Evolutionary conservation across 768 basidiomycete species (phyloP).

Genomic region (Tremella yokohamensis): DNA sequence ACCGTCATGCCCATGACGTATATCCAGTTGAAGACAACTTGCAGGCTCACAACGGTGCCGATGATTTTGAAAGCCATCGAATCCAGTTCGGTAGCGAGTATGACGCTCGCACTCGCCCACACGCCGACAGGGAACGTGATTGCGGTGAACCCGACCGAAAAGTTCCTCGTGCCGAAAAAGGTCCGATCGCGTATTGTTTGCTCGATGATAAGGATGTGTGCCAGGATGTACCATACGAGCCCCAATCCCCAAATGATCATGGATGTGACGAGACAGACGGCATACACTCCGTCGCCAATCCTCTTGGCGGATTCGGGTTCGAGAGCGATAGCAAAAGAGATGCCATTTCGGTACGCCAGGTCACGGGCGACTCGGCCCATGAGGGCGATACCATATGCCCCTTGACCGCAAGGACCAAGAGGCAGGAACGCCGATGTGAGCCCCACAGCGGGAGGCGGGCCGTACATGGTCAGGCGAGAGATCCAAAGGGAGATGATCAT

Average conservation of each 20-base stretch:
- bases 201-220: constrained; percentile 29
- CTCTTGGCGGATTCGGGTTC: constrained; percentile 2
- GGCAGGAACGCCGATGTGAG: constrained; percentile 63
- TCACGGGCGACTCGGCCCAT: constrained; percentile 33
- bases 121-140: constrained; percentile 50
- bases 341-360: constrained; percentile 22
- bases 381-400: constrained; percentile 52
- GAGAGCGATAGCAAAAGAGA: neutral
- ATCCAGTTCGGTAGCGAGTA: constrained; percentile 41
- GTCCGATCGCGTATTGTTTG: constrained; percentile 16
- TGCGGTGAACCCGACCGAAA: constrained; percentile 31
- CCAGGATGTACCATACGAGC: constrained; percentile 43
- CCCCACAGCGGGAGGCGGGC: constrained; percentile 19
- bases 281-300: constrained; percentile 35
- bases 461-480: constrained; percentile 57
- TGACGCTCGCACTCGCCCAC: constrained; percentile 36
- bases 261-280: constrained; percentile 29
- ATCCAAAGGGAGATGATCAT: constrained; percentile 69
- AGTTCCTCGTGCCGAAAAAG: constrained; percentile 21
- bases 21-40: constrained; percentile 43
- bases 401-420: constrained; percentile 68
- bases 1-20: constrained; percentile 35
- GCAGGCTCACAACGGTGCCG: constrained; percentile 35
- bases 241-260: constrained; percentile 50
- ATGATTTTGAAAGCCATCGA: constrained; percentile 43